These are phyloP conservation scores for Neckera pumila DNA, from an alignment of 225 moss, liverwort and hornwort genomes.

Conservation along the genomic window DNA sequence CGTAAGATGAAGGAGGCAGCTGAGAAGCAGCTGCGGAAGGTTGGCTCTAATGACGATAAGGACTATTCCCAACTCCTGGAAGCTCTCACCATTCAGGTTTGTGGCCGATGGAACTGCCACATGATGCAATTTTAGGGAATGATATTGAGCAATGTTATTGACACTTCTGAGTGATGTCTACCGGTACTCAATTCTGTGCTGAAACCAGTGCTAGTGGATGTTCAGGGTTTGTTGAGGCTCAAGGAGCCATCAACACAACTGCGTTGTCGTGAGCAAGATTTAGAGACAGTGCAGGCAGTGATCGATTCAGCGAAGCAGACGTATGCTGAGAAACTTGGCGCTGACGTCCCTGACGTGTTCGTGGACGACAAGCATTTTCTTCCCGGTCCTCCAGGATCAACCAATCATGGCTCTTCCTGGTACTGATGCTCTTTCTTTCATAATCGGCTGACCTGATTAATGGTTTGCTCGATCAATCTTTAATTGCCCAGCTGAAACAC, in stretches of 20 bases:
- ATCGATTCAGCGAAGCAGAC: slow-evolving; percentile 37
- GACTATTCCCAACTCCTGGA: slow-evolving; percentile 37
- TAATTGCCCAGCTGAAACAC: neutral
- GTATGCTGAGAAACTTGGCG: slow-evolving; percentile 28
- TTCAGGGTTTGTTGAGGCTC: slow-evolving; percentile 50
- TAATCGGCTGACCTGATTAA: neutral
- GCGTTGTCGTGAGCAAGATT: slow-evolving; percentile 62
- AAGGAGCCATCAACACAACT: slow-evolving; percentile 65
- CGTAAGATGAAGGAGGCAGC: slow-evolving; percentile 61
- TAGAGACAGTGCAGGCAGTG: slow-evolving; percentile 32
- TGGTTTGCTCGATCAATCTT: neutral
- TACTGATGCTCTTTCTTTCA: neutral
- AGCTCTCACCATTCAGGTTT: slow-evolving; percentile 50
- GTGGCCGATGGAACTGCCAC: neutral
- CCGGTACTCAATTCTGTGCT: neutral
- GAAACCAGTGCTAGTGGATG: neutral
- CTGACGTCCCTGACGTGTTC: slow-evolving; percentile 32
- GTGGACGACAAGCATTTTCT: slow-evolving; percentile 55
- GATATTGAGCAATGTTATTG: neutral
- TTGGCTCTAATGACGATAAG: slow-evolving; percentile 23
- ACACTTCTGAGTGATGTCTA: neutral
- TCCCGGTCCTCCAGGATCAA: slow-evolving; percentile 49
- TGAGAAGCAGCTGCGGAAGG: slow-evolving; percentile 51
- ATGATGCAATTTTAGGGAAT: neutral
- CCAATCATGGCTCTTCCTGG: slow-evolving; percentile 50